Evolutionary conservation across 2,329 filamentous ascomycete species (phyloP).

Genomic region (Colletotrichum sp.): DNA sequence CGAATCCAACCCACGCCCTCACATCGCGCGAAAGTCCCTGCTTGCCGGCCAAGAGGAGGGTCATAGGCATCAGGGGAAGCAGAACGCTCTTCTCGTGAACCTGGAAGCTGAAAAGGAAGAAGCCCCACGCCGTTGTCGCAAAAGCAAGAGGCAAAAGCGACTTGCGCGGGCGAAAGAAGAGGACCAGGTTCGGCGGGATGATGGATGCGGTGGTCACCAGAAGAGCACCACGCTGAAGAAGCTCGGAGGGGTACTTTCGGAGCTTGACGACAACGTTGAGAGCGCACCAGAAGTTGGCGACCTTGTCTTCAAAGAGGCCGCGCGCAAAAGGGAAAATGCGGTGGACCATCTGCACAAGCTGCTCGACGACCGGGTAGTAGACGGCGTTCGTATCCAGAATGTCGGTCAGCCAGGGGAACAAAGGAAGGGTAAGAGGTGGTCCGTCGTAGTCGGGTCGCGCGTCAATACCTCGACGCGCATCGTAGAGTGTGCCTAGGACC

Average conservation of each 20-base stretch:
- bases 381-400: constrained; percentile 67
- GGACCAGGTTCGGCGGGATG: constrained; percentile 75
- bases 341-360: constrained; percentile 83
- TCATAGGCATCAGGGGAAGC: constrained; percentile 92
- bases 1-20: constrained; percentile 94
- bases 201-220: constrained; percentile 78
- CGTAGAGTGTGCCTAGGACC: constrained; percentile 72
- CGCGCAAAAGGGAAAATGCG: constrained; percentile 95
- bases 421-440: constrained; percentile 65
- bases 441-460: constrained; percentile 61
- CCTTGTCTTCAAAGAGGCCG: constrained; percentile 98
- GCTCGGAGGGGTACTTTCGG: constrained; percentile 69
- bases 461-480: constrained; percentile 68
- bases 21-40: constrained; percentile 78
- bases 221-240: constrained; percentile 80
- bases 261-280: constrained; percentile 91
- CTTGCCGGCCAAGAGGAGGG: constrained; percentile 78
- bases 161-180: constrained; percentile 80
- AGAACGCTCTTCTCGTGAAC: constrained; percentile 98
- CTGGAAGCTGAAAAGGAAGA: constrained; percentile 97
- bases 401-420: constrained; percentile 62
- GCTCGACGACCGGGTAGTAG: constrained; percentile 78
- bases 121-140: constrained; percentile 88
- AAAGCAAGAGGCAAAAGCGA: constrained; percentile 80
- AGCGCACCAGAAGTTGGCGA: constrained; percentile 97